These are phyloP conservation scores for Auriscalpium microsporum DNA, from an alignment of 768 basidiomycete species.

Conservation along the genomic window DNA sequence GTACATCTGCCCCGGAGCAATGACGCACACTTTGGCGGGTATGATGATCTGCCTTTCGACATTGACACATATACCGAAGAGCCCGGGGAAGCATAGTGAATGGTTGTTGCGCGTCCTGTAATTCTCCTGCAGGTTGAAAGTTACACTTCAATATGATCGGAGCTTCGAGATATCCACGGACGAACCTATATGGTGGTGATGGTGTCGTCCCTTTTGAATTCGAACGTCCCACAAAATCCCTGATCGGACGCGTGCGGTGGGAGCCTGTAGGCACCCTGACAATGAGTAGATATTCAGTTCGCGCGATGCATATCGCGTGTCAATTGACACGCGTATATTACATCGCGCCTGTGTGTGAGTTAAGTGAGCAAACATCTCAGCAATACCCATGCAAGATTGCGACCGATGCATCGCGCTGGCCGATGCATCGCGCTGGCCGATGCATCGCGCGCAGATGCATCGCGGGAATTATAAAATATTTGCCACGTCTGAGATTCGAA, in stretches of 20 bases:
- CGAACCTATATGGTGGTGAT: slow-evolving; percentile 7
- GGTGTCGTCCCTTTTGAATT: slow-evolving; percentile 6
- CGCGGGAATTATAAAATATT: too few species aligned
- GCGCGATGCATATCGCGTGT: too few species aligned
- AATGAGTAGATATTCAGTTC: too few species aligned
- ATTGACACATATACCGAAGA: slow-evolving; percentile 11
- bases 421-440: too few species aligned
- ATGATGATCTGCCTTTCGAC: slow-evolving; percentile 1
- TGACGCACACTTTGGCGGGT: slow-evolving; percentile 12
- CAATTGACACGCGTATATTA: too few species aligned
- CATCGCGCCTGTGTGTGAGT: too few species aligned
- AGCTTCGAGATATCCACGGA: not conserved
- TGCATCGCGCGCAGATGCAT: too few species aligned
- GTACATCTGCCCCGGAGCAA: slow-evolving; percentile 12
- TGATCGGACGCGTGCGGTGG: slow-evolving; percentile 8
- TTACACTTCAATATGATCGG: not conserved
- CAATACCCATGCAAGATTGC: too few species aligned
- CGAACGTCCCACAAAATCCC: slow-evolving; percentile 4
- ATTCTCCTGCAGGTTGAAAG: not conserved
- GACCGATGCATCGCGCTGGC: too few species aligned
- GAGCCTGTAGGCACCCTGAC: slow-evolving; percentile 2
- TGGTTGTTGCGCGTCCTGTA: slow-evolving; percentile 5
- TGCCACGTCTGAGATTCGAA: too few species aligned
- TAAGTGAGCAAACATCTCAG: too few species aligned
- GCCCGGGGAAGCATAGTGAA: slow-evolving; percentile 2